phyloP scores from a whole-genome alignment of 371 early-diverging fungal species.

The Coemansia sp. region DNA sequence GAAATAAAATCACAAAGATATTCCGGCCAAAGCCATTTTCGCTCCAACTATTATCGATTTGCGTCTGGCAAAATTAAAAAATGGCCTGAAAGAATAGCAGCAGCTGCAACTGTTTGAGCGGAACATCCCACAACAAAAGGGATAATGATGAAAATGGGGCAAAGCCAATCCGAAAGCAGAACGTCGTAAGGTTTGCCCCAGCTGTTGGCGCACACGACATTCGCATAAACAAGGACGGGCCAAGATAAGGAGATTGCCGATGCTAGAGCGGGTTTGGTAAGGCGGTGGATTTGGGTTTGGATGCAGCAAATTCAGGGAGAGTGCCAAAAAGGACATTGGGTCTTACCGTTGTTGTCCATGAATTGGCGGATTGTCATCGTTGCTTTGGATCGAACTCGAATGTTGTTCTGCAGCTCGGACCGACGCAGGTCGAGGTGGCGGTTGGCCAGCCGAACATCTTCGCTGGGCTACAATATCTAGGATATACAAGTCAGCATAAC shows the following conservation, averaged over 20 bases:
- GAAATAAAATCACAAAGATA: neutral
- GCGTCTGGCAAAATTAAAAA: neutral
- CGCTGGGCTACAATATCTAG: slow-evolving; percentile 64
- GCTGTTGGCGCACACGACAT: neutral
- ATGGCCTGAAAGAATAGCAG: neutral
- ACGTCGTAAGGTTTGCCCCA: neutral
- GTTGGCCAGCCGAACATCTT: slow-evolving; percentile 76
- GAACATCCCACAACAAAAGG: neutral
- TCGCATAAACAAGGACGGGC: neutral
- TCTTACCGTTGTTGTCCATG: slow-evolving; percentile 59
- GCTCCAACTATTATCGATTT: neutral
- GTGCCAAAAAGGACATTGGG: neutral
- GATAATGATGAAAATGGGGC: neutral
- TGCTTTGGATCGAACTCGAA: slow-evolving; percentile 58
- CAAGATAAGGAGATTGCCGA: neutral
- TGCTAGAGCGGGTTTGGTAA: neutral
- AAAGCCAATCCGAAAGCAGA: neutral
- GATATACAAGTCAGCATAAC: neutral
- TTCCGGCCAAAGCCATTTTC: neutral
- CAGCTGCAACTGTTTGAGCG: neutral
- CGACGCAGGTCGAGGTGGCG: slow-evolving; percentile 85
- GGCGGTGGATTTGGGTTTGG: neutral
- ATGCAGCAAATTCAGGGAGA: slow-evolving; percentile 4
- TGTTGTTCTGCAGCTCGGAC: slow-evolving; percentile 68
- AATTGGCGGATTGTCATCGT: slow-evolving; percentile 60